Evolutionary conservation across 495 filamentous ascomycete genomes (phyloP).

Genomic region (Oidiodendron maius): DNA sequence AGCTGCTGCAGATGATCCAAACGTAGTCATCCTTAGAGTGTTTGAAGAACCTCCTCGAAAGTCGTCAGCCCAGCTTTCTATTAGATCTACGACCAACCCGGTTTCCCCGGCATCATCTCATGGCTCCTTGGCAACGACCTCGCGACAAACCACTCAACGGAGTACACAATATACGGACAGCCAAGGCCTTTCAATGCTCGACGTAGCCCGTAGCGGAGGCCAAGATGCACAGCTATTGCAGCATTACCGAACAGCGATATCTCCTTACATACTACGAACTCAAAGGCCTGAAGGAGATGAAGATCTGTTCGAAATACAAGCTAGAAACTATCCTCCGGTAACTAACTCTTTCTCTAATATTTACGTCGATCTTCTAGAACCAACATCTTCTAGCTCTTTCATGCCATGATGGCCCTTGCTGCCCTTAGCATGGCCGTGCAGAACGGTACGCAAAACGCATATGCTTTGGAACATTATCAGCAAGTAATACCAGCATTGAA

Average conservation of each 20-base stretch:
- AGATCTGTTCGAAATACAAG: conserved; percentile 41
- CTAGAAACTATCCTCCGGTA: conserved; percentile 44
- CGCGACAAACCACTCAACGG: not conserved
- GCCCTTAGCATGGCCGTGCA: conserved; percentile 49
- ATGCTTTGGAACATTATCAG: conserved; percentile 51
- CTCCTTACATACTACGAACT: conserved; percentile 30
- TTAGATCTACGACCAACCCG: conserved; percentile 6
- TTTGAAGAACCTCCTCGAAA: conserved; percentile 43
- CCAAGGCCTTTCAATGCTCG: conserved; percentile 1
- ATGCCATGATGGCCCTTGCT: conserved; percentile 56
- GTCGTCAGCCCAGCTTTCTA: conserved; percentile 1
- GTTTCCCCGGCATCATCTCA: conserved; percentile 23
- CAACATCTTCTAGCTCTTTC: conserved; percentile 37
- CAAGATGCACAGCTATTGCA: conserved; percentile 33
- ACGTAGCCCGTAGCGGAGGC: conserved; percentile 21
- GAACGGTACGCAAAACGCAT: conserved; percentile 36
- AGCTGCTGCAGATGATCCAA: conserved; percentile 28
- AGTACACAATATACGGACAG: not conserved
- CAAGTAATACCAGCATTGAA: conserved; percentile 46
- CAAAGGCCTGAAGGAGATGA: conserved; percentile 12
- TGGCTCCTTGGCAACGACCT: not conserved
- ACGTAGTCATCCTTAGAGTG: conserved; percentile 39
- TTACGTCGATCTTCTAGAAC: not conserved
- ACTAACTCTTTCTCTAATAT: conserved; percentile 12
- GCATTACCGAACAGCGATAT: conserved; percentile 41